phyloP scores from a whole-genome alignment of 2,329 filamentous ascomycete species.

The Scedosporium apiospermum region DNA sequence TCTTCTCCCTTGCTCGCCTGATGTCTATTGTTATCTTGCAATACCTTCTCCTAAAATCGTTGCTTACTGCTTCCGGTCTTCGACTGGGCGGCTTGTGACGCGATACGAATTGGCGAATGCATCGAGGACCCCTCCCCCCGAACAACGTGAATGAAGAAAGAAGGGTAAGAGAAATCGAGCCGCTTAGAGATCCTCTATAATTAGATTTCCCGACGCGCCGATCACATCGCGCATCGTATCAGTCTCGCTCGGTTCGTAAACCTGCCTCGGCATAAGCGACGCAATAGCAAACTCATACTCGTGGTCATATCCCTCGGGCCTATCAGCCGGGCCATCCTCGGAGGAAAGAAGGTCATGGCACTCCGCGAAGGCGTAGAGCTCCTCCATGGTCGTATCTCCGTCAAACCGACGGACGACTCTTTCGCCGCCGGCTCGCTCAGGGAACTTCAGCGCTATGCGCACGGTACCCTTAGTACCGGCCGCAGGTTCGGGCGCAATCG shows the following conservation, averaged over 20 bases:
- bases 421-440: slow-evolving; percentile 50
- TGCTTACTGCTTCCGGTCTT: too few relatives aligned
- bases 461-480: slow-evolving; percentile 57
- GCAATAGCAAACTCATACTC: slow-evolving; percentile 79
- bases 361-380: slow-evolving; percentile 93
- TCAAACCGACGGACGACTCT: slow-evolving; percentile 70
- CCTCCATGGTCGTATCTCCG: slow-evolving; percentile 63
- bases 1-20: too few relatives aligned
- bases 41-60: too few relatives aligned
- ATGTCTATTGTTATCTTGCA: too few relatives aligned
- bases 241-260: slow-evolving; percentile 60
- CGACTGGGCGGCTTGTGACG: too few relatives aligned
- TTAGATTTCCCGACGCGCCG: slow-evolving; percentile 70
- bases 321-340: slow-evolving; percentile 19
- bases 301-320: slow-evolving; percentile 64
- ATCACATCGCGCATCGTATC: slow-evolving; percentile 63
- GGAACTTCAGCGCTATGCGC: slow-evolving; percentile 59
- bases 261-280: slow-evolving; percentile 72
- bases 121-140: too few relatives aligned
- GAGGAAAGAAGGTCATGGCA: slow-evolving; percentile 59
- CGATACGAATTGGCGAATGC: too few relatives aligned
- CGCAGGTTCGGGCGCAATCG: slow-evolving; percentile 58
- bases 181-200: slow-evolving; percentile 59
- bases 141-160: too few relatives aligned
- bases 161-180: too few relatives aligned